Evolutionary conservation across 179 eudicot genomes (phyloP).

Genomic region (Heliamphora pulchella): DNA sequence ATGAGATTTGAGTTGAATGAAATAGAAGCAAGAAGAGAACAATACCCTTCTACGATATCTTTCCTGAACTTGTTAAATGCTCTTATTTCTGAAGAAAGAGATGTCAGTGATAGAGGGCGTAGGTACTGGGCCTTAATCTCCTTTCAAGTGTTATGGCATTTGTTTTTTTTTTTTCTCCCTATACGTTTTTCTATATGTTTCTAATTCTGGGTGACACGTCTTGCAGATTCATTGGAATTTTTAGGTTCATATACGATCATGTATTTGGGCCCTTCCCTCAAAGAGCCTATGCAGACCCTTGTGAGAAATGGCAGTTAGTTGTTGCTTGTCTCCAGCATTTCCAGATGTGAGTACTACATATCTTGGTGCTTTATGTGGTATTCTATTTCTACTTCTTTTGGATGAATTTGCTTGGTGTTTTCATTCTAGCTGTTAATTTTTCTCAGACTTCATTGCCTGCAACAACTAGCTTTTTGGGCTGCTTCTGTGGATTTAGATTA

Average conservation of each 20-base stretch:
- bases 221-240: constrained; percentile 90
- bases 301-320: constrained; percentile 94
- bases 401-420: background rate
- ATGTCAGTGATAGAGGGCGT: constrained; percentile 79
- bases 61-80: constrained; percentile 82
- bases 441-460: background rate
- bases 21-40: constrained; percentile 94
- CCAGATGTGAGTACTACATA: constrained; percentile 53
- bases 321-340: constrained; percentile 93
- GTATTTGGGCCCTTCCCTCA: constrained; percentile 95
- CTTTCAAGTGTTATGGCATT: constrained; percentile 1
- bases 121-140: constrained; percentile 37
- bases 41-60: constrained; percentile 91
- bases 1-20: constrained; percentile 97
- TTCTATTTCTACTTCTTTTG: background rate
- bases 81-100: constrained; percentile 88
- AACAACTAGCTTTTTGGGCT: background rate
- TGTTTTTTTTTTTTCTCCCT: constrained; percentile 10
- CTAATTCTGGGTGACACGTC: constrained; percentile 12
- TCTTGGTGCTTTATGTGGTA: background rate
- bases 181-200: background rate
- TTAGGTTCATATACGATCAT: constrained; percentile 85
- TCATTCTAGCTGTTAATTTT: background rate
- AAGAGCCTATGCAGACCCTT: constrained; percentile 88
- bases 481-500: background rate